These are phyloP conservation scores for Xylariaceae sp. DNA, from an alignment of 2,329 filamentous ascomycete genomes.

Conservation along the genomic window DNA sequence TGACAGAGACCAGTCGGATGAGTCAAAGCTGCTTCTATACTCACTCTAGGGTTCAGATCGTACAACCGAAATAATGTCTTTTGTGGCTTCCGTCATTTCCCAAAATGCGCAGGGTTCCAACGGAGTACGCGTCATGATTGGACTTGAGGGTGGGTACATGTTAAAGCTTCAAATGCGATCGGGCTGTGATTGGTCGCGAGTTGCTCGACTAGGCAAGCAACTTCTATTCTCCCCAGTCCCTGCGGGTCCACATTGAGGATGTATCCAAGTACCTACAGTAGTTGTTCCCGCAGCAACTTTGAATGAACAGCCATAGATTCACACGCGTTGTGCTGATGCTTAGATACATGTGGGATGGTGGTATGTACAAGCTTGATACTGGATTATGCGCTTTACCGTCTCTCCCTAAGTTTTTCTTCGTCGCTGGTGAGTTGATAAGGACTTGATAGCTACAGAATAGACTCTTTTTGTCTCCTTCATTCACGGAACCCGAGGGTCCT, in stretches of 20 bases:
- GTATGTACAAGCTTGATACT: not conserved
- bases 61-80: conserved; percentile 3
- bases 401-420: not conserved
- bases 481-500: conserved; percentile 26
- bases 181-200: conserved; percentile 38
- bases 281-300: too few species aligned
- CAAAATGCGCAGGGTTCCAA: conserved; percentile 31
- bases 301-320: too few species aligned
- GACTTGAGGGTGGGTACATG: conserved; percentile 27
- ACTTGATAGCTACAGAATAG: not conserved
- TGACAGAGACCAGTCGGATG: conserved; percentile 24
- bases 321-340: too few species aligned
- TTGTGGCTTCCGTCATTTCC: conserved; percentile 41
- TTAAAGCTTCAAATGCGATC: conserved; percentile 40
- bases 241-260: conserved; percentile 1
- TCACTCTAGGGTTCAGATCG: conserved; percentile 14
- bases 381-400: too few species aligned
- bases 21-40: conserved; percentile 27
- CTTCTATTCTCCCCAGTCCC: conserved; percentile 19
- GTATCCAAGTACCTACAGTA: too few species aligned
- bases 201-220: conserved; percentile 34
- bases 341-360: not conserved
- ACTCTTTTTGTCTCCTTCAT: conserved; percentile 8
- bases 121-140: conserved; percentile 42
- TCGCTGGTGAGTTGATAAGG: not conserved